Conservation (phyloP, 768 basidiomycete genomes). For the Lactarius quietus region DNA sequence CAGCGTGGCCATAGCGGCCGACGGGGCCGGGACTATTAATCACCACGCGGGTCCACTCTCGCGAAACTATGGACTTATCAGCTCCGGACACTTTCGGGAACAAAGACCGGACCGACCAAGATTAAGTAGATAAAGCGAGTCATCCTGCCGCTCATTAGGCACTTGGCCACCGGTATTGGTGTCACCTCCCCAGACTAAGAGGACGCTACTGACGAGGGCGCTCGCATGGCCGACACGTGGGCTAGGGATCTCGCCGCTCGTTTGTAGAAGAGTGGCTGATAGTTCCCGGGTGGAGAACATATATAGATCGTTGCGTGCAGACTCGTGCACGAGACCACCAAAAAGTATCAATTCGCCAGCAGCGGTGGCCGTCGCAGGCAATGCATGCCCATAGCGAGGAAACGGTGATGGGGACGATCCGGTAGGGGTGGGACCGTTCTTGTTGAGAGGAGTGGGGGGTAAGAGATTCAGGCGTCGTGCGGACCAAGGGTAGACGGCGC, state of each 20-base stretch:
- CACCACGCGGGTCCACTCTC: slow-evolving; percentile 91
- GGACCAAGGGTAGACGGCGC: slow-evolving; percentile 81
- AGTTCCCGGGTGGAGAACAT: slow-evolving; percentile 79
- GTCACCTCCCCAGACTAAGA: slow-evolving; percentile 98
- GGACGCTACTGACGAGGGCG: slow-evolving; percentile 91
- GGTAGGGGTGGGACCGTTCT: slow-evolving; percentile 58
- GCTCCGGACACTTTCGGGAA: neutral
- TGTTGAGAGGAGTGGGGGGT: slow-evolving; percentile 61
- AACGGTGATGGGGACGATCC: slow-evolving; percentile 84
- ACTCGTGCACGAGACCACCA: slow-evolving; percentile 91
- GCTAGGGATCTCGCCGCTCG: slow-evolving; percentile 82
- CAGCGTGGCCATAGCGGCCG: slow-evolving; percentile 95
- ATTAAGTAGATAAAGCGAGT: slow-evolving; percentile 90
- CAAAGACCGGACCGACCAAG: slow-evolving; percentile 60
- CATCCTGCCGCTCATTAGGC: slow-evolving; percentile 77
- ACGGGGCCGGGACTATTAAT: slow-evolving; percentile 74
- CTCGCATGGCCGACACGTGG: slow-evolving; percentile 95
- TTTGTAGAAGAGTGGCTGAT: slow-evolving; percentile 78
- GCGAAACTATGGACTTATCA: slow-evolving; percentile 54
- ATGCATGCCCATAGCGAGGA: slow-evolving; percentile 93
- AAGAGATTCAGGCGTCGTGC: slow-evolving; percentile 67
- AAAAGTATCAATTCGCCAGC: slow-evolving; percentile 93
- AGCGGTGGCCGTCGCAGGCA: slow-evolving; percentile 73
- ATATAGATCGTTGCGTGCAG: slow-evolving; percentile 90
- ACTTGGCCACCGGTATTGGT: slow-evolving; percentile 74